Conservation (phyloP, 2,329 filamentous ascomycete genomes). For the Ceratocystis cacaofunesta region DNA sequence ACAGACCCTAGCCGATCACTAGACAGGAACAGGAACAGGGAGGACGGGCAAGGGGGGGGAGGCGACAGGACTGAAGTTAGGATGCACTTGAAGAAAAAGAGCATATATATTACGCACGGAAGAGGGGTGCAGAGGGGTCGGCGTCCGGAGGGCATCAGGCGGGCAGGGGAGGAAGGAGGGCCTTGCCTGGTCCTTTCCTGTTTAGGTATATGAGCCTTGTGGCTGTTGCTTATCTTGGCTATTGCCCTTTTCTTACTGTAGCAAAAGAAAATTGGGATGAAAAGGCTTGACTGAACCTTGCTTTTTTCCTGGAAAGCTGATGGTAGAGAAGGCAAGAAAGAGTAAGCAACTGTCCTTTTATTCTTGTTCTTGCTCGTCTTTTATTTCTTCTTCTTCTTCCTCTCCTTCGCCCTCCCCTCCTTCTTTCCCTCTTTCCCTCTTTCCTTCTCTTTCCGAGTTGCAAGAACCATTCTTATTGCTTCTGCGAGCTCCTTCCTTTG, state of each 20-base stretch:
- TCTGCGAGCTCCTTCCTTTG: background rate
- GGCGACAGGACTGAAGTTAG: no score
- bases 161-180: background rate
- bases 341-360: no score
- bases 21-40: no score
- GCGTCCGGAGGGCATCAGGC: no score
- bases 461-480: slow-evolving; percentile 7
- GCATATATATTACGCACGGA: no score
- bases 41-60: background rate
- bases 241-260: no score
- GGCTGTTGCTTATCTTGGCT: background rate
- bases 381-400: background rate
- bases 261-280: no score
- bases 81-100: background rate
- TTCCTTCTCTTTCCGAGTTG: slow-evolving; percentile 5
- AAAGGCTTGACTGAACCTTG: no score
- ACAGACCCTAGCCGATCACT: no score
- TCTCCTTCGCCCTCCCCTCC: background rate
- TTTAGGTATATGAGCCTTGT: background rate
- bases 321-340: no score
- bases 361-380: background rate
- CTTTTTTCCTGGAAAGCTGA: no score
- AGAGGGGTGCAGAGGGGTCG: background rate
- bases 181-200: background rate
- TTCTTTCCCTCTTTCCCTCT: slow-evolving; percentile 8